Evolutionary conservation across 106 monocot genomes (phyloP).

Genomic region (Narthecium ossifragum): DNA sequence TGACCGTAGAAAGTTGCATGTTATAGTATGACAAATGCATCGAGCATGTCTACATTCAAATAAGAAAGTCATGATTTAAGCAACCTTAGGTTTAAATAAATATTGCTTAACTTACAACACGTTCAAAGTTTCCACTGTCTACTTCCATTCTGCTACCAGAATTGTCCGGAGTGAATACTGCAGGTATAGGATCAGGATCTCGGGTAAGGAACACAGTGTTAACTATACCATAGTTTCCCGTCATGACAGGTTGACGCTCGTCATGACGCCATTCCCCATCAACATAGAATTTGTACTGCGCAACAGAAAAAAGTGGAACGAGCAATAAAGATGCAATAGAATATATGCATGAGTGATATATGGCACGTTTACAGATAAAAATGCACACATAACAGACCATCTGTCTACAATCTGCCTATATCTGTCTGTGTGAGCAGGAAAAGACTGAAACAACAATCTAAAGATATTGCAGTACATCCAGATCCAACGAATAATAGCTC

Average conservation of each 20-base stretch:
- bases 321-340: neutral
- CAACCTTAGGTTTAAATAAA: neutral
- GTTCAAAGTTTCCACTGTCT: constrained; percentile 52
- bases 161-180: constrained; percentile 30
- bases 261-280: constrained; percentile 94
- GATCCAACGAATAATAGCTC: too few relatives aligned
- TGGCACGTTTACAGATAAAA: neutral
- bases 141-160: constrained; percentile 56
- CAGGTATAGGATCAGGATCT: constrained; percentile 41
- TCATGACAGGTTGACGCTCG: constrained; percentile 59
- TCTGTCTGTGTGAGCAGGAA: too few relatives aligned
- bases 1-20: too few relatives aligned
- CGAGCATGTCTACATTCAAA: too few relatives aligned
- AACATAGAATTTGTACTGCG: constrained; percentile 95
- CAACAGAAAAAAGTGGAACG: neutral
- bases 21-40: too few relatives aligned
- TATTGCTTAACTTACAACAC: constrained; percentile 32
- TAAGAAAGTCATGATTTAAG: too few relatives aligned
- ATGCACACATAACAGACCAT: neutral
- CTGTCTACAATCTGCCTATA: too few relatives aligned
- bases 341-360: neutral
- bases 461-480: too few relatives aligned
- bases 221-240: constrained; percentile 67
- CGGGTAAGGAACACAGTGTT: constrained; percentile 59
- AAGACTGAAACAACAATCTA: too few relatives aligned